Percentiles rank a stretch among this genome's conserved stretches.
These are phyloP conservation scores for Candida parachauliodes DNA, from an alignment of 805 yeast species.

Conservation along the genomic window DNA sequence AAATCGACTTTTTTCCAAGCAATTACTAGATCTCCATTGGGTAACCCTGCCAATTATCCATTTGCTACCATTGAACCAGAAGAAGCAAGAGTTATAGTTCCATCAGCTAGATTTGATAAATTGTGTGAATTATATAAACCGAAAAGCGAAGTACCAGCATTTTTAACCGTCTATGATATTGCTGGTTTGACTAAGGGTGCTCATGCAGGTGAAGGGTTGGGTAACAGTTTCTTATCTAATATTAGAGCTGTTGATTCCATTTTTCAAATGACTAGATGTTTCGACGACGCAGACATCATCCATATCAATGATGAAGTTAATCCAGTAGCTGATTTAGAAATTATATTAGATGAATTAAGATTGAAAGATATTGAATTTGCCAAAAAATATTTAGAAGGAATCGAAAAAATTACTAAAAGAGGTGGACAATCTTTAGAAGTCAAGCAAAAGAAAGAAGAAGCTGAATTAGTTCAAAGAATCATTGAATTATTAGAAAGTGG, in stretches of 20 bases:
- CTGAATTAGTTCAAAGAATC: constrained; percentile 67
- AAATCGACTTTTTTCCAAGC: constrained; percentile 98
- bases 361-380: constrained; percentile 96
- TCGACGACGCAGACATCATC: constrained; percentile 95
- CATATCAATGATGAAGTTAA: constrained; percentile 92
- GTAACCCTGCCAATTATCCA: constrained; percentile 97
- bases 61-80: constrained; percentile 98
- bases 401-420: constrained; percentile 75
- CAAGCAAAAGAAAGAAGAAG: constrained; percentile 84
- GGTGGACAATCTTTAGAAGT: constrained; percentile 89
- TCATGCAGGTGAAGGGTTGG: constrained; percentile 94
- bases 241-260: constrained; percentile 97
- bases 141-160: constrained; percentile 85
- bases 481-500: constrained; percentile 78
- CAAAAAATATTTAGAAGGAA: constrained; percentile 71
- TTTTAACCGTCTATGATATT: constrained; percentile 89
- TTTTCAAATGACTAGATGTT: constrained; percentile 96
- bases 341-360: constrained; percentile 87
- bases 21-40: constrained; percentile 85
- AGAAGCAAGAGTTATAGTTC: constrained; percentile 94
- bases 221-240: constrained; percentile 94
- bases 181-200: constrained; percentile 99
- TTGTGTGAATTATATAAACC: constrained; percentile 75
- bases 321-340: constrained; percentile 91
- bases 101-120: constrained; percentile 81